Base-by-base conservation (phyloP, 768 basidiomycete genomes). In the Cytidiella melzeri region DNA sequence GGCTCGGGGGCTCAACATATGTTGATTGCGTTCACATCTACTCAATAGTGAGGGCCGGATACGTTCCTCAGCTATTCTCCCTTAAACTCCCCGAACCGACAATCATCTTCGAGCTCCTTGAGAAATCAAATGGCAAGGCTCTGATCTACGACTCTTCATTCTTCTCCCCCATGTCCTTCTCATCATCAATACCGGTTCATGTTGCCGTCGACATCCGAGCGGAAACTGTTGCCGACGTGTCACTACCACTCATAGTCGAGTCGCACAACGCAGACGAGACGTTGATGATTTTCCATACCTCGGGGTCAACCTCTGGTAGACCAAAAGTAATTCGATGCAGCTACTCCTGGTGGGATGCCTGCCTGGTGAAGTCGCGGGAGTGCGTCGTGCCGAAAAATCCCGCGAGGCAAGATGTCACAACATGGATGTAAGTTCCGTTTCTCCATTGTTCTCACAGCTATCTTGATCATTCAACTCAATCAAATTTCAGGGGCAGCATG, bases 241-340 rank as follows among this genome's bases (percentile, higher is more conserved):
- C 69, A 25, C 61, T 84, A 5, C 77, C 80, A n/a, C 69, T 67
- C 24, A 66, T 80, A 36, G 64, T 67, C 55, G 65, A 48, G 34
- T 66, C 58, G 47, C 61, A 49, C 45, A 56, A 55, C 48, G 68
- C 62, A 27, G 62, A 69, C 55, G 80, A 83, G 48, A 65, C 68
- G 20, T 71, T 76, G 42, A 80, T 88, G 70, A 71, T 87, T 49
- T 88, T 88, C 71, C 87, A 87, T 61, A 88, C 87, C 11, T 83
- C 81, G 50, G 87, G 87, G 11, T 88, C 86, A 43, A 89, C 87
- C 11, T 89, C 86, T 21, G 87, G 86, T 46, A 83, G 79, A 57
- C 87, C 87, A 1, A 89, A 87, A 58, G 80, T 89, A 30, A 82
- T 90, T 0, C 85, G 82, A 18, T 81, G 81, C 63, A 84, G 69